Percentiles rank a stretch among this genome's conserved stretches.
These are phyloP conservation scores for Fusarium heterosporum DNA, from an alignment of 2,329 filamentous ascomycete genomes.

Conservation along the genomic window DNA sequence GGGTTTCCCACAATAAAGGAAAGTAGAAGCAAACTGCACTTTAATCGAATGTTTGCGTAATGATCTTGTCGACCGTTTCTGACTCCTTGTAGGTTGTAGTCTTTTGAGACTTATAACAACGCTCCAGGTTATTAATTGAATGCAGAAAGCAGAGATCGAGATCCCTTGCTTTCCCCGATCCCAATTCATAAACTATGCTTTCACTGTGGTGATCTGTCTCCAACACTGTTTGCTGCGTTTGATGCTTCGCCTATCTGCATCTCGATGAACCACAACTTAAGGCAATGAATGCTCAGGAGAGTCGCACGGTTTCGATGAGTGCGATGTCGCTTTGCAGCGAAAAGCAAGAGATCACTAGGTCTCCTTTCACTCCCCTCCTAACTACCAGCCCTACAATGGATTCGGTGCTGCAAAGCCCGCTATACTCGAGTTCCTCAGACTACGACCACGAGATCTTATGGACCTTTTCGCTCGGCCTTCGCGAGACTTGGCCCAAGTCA, in stretches of 20 bases:
- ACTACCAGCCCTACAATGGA: too few species aligned
- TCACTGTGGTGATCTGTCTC: too few species aligned
- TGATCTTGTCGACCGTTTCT: too few species aligned
- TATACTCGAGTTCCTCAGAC: background rate
- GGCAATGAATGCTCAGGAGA: conserved; percentile 4
- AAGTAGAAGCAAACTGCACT: too few species aligned
- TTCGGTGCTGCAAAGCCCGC: too few species aligned
- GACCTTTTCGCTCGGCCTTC: background rate
- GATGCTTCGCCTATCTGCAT: background rate
- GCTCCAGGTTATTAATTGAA: too few species aligned
- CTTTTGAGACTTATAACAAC: too few species aligned
- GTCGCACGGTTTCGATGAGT: background rate
- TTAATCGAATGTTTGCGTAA: too few species aligned
- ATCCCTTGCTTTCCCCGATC: too few species aligned
- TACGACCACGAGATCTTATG: background rate
- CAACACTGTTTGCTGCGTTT: background rate
- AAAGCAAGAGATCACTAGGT: background rate
- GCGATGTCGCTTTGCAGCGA: background rate
- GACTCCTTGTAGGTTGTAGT: too few species aligned
- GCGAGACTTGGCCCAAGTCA: background rate
- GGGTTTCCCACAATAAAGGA: too few species aligned
- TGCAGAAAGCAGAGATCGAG: too few species aligned
- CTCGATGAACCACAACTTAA: background rate
- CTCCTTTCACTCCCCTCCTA: background rate
- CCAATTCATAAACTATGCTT: background rate